Evolutionary conservation across 805 yeast genomes (phyloP).

Genomic region (Wickerhamiella dianesei): DNA sequence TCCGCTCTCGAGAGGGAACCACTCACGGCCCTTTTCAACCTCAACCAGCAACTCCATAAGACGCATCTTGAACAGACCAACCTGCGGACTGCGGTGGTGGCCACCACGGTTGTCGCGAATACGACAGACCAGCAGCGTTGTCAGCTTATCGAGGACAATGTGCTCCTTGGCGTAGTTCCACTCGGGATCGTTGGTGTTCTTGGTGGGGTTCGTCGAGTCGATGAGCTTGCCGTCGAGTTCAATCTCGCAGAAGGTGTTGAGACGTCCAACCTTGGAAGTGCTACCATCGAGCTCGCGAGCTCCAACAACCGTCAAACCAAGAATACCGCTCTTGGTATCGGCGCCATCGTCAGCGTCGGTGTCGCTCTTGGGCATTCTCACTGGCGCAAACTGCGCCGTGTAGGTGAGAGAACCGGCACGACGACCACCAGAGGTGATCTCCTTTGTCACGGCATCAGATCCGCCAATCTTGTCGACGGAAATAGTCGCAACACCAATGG

Average conservation of each 20-base stretch:
- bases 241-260: conserved; percentile 58
- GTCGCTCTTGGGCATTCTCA: conserved; percentile 33
- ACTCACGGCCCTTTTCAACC: conserved; percentile 58
- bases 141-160: conserved; percentile 58
- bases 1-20: conserved; percentile 57
- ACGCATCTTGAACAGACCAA: conserved; percentile 41
- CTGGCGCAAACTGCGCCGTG: conserved; percentile 65
- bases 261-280: conserved; percentile 34
- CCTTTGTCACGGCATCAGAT: conserved; percentile 34
- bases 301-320: conserved; percentile 49
- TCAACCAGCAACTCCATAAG: conserved; percentile 55
- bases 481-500: conserved; percentile 61
- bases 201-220: conserved; percentile 42
- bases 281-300: conserved; percentile 40
- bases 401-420: conserved; percentile 63
- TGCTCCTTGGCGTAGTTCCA: conserved; percentile 54
- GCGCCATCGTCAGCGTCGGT: conserved; percentile 38
- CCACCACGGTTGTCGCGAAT: conserved; percentile 50
- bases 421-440: conserved; percentile 68
- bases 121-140: conserved; percentile 51
- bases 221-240: conserved; percentile 48
- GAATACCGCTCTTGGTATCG: conserved; percentile 87
- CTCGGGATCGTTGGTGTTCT: conserved; percentile 50
- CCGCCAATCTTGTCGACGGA: conserved; percentile 49
- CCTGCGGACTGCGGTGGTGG: conserved; percentile 40